Evolutionary conservation across 805 yeast species (phyloP).

Genomic region (Lipomyces chichibuensis): DNA sequence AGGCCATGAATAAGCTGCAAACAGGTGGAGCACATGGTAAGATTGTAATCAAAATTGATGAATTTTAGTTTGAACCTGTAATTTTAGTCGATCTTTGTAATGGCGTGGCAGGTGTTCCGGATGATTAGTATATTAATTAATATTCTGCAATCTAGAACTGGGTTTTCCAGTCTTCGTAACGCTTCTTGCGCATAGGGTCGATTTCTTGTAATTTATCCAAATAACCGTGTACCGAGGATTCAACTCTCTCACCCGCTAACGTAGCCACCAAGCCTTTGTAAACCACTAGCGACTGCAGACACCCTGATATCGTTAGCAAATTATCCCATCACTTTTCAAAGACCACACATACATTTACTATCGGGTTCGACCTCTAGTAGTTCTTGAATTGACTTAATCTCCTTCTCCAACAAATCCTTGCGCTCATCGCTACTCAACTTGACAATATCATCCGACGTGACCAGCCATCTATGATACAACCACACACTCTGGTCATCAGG

Average conservation of each 20-base stretch:
- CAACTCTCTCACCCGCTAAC: slow-evolving; percentile 27
- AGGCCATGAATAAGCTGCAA: slow-evolving; percentile 55
- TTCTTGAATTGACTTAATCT: slow-evolving; percentile 57
- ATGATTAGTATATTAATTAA: neutral
- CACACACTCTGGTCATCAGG: slow-evolving; percentile 94
- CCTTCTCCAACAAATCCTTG: slow-evolving; percentile 49
- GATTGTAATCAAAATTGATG: slow-evolving; percentile 51
- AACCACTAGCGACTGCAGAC: slow-evolving; percentile 63
- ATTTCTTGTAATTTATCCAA: slow-evolving; percentile 52
- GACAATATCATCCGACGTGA: slow-evolving; percentile 45
- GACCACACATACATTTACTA: slow-evolving; percentile 53
- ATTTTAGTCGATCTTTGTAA: neutral
- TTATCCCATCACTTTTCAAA: slow-evolving; percentile 50
- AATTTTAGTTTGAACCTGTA: slow-evolving; percentile 14
- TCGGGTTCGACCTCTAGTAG: slow-evolving; percentile 73
- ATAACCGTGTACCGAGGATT: slow-evolving; percentile 40
- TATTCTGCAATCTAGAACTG: neutral
- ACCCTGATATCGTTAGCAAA: slow-evolving; percentile 52
- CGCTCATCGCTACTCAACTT: slow-evolving; percentile 44
- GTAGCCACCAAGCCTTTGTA: slow-evolving; percentile 44
- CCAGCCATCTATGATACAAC: slow-evolving; percentile 84
- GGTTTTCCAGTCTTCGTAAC: slow-evolving; percentile 48
- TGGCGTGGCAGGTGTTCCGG: neutral
- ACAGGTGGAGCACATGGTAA: slow-evolving; percentile 66
- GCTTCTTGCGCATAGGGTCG: slow-evolving; percentile 68